Evolutionary conservation across 441 rosid species (phyloP), one percentile per base, ranked within the genome.

Genomic region (Sinapis alba): DNA sequence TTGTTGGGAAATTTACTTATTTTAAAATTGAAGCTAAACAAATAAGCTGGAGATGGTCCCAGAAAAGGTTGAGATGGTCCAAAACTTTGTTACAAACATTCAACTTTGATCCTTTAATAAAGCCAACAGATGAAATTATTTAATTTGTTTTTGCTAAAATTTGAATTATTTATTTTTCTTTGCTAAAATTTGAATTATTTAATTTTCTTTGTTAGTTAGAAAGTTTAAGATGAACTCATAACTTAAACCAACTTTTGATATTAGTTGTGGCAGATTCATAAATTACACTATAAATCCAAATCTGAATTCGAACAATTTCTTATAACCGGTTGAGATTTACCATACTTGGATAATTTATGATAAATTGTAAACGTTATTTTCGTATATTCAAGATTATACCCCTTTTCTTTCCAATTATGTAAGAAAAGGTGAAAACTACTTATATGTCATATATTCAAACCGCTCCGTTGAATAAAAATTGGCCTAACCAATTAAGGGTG

Each of bases 391-490:
- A n/a, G 50, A 32, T 5, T 43, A 13, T 43, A 43, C n/a, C 11
- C 45, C 5, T 38, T 38, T 38, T 38, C 45, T 2, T 34, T 34
- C 38, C 38, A 34, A 12, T 34, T 13, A 57, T 16, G 3, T 47
- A 47, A 47, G 28, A 6, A 43, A 43, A 45, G 21, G 34, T 1
- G 51, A 41, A 53, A 47, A 15, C 53, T 57, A 7, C 20, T 10
- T 19, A 12, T 20, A 38, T 10, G 65, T 45, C 60, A 68, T 68
- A 50, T 61, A 68, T 68, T 69, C 65, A 62, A 68, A 75, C 79
- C 74, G 47, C 24, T 69, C 26, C 62, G 13, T 75, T 68, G 74
- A 68, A 68, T 36, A 61, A 62, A 62, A 53, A 62, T 24, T 71
- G 27, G 67, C 80, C 68, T 71, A 57, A 64, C 71, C 11, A 43